phyloP scores from a whole-genome alignment of 192 early-diverging fungal species.

The Cetraspora pellucida region DNA sequence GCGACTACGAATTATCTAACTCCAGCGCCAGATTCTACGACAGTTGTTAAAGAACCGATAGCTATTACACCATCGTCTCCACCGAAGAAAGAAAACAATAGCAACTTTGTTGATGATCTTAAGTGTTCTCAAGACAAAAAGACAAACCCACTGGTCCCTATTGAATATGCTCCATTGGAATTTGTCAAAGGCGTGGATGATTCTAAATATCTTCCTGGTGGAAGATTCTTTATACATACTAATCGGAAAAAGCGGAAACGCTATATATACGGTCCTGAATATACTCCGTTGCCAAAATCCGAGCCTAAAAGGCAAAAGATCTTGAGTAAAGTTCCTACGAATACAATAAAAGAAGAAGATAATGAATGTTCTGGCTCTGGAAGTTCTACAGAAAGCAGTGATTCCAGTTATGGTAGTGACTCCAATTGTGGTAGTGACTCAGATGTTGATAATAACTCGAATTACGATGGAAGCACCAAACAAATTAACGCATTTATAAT shows the following conservation, averaged over 20 bases:
- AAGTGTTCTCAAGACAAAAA: background rate
- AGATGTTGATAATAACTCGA: background rate
- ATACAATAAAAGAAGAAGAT: background rate
- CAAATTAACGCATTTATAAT: background rate
- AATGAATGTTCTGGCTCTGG: no score
- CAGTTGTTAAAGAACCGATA: background rate
- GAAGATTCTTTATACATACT: background rate
- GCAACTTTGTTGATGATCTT: background rate
- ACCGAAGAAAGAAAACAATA: background rate
- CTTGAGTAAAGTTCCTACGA: background rate
- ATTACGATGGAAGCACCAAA: background rate
- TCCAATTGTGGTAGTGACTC: background rate
- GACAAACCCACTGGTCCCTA: background rate
- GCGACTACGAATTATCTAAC: background rate
- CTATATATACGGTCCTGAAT: background rate
- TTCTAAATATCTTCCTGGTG: slow-evolving; percentile 18
- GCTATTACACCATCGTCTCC: background rate
- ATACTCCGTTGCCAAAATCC: background rate
- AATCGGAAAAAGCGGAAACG: slow-evolving; percentile 18
- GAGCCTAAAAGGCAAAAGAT: background rate
- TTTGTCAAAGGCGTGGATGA: slow-evolving; percentile 5
- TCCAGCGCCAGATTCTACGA: background rate
- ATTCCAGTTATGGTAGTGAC: background rate
- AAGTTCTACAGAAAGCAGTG: background rate
- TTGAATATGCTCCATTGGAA: slow-evolving; percentile 7